A percentile compares a stretch with the other conserved stretches of the same genome.
Evolutionary conservation across 2,329 filamentous ascomycete genomes (phyloP).

Genomic region (Knufia fluminis): DNA sequence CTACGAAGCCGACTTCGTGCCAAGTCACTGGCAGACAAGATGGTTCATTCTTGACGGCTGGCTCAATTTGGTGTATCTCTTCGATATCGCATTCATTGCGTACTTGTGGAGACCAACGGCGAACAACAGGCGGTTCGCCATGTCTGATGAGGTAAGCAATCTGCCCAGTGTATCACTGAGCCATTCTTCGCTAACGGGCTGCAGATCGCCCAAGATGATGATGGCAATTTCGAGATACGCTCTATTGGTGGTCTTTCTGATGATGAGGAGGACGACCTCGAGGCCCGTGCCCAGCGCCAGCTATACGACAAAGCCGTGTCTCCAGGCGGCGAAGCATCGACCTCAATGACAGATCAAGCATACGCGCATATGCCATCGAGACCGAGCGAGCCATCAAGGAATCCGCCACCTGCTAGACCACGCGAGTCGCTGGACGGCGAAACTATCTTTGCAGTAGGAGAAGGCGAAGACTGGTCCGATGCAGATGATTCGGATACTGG

Average conservation of each 20-base stretch:
- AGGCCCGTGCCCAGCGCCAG: conserved; percentile 28
- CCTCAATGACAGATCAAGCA: conserved; percentile 20
- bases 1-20: conserved; percentile 78
- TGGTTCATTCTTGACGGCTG: conserved; percentile 98
- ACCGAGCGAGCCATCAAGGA: conserved; percentile 3
- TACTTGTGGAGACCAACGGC: conserved; percentile 95
- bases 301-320: conserved; percentile 17
- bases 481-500: conserved; percentile 56
- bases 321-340: conserved; percentile 15
- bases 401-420: conserved; percentile 28
- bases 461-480: conserved; percentile 77
- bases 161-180: neutral
- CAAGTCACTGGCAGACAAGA: conserved; percentile 90
- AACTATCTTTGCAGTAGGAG: conserved; percentile 90
- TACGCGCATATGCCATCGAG: neutral
- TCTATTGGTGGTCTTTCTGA: conserved; percentile 65
- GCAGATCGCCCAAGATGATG: conserved; percentile 88
- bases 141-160: conserved; percentile 76
- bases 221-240: conserved; percentile 94
- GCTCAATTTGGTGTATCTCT: conserved; percentile 92
- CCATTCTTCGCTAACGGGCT: conserved; percentile 24
- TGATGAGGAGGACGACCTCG: conserved; percentile 44
- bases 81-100: conserved; percentile 83
- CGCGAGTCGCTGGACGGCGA: conserved; percentile 69
- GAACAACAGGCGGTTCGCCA: conserved; percentile 94